Conservation (phyloP, 1,284 basidiomycete species). For the Tylopilus sp. region DNA sequence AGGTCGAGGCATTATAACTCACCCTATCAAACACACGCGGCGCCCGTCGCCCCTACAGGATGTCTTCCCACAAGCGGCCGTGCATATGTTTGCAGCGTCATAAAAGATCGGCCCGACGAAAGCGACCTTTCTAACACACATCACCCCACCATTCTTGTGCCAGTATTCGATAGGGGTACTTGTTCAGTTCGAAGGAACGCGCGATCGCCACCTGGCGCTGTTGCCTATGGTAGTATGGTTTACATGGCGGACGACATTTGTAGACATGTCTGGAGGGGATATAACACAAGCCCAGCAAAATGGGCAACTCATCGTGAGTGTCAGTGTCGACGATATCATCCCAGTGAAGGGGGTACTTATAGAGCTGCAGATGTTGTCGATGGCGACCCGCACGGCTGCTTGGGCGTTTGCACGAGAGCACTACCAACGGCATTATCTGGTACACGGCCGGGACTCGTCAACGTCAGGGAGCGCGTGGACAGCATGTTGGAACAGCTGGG, state of each 20-base stretch:
- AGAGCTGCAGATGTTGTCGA: conserved; percentile 29
- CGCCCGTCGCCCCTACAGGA: conserved; percentile 1
- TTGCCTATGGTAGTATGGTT: no score
- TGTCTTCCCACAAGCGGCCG: conserved; percentile 10
- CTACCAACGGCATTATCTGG: conserved; percentile 20
- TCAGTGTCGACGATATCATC: not conserved
- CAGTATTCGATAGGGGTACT: no score
- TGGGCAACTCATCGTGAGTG: no score
- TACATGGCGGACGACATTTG: no score
- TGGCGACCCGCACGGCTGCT: conserved; percentile 23
- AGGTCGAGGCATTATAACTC: conserved; percentile 11
- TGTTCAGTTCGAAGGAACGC: no score
- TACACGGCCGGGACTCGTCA: not conserved
- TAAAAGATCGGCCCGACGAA: no score
- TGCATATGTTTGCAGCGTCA: conserved; percentile 8
- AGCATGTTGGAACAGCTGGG: conserved; percentile 38
- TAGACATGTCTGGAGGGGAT: no score
- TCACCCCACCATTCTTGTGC: no score
- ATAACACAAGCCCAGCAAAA: no score
- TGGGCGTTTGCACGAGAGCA: conserved; percentile 31
- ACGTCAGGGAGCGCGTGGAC: conserved; percentile 8
- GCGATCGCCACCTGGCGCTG: no score
- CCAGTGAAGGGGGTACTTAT: not conserved
- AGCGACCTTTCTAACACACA: no score
- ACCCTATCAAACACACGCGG: not conserved